Conservation (phyloP, 2,329 filamentous ascomycete species). For the Claviceps cyperi region DNA sequence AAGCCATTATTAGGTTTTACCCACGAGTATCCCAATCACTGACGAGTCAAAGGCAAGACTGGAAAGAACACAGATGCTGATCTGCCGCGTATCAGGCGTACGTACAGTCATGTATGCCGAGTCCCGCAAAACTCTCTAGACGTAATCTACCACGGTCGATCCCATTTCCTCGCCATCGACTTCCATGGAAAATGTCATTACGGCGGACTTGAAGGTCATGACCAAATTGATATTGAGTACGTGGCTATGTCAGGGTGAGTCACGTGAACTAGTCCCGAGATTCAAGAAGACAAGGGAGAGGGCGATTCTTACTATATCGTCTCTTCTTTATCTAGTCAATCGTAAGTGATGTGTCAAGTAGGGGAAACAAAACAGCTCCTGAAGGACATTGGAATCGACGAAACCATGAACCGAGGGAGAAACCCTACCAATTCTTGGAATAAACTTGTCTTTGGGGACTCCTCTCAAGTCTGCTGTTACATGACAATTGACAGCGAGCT, state of each 20-base stretch:
- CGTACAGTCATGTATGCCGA: too few relatives aligned
- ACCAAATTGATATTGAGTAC: background rate
- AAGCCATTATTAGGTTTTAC: too few relatives aligned
- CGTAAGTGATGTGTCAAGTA: background rate
- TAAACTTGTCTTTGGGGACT: background rate
- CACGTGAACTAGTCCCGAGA: background rate
- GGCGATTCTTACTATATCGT: background rate
- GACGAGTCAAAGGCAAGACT: too few relatives aligned
- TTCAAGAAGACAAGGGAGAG: background rate
- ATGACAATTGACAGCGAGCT: background rate
- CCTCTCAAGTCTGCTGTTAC: background rate
- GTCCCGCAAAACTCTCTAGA: background rate
- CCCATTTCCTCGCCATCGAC: conserved; percentile 2
- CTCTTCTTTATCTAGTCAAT: background rate
- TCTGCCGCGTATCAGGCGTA: too few relatives aligned
- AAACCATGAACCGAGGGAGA: background rate
- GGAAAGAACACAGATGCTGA: too few relatives aligned
- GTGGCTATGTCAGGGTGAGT: background rate
- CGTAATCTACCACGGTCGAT: background rate
- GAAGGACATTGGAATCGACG: background rate
- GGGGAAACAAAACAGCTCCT: background rate
- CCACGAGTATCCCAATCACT: too few relatives aligned
- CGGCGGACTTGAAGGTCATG: conserved; percentile 1
- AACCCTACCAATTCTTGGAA: background rate
- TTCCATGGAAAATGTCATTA: conserved; percentile 3